A percentile compares a stretch with the other conserved stretches of the same genome.
Conservation (phyloP, 495 filamentous ascomycete genomes). For the Cairneyella variabilis region DNA sequence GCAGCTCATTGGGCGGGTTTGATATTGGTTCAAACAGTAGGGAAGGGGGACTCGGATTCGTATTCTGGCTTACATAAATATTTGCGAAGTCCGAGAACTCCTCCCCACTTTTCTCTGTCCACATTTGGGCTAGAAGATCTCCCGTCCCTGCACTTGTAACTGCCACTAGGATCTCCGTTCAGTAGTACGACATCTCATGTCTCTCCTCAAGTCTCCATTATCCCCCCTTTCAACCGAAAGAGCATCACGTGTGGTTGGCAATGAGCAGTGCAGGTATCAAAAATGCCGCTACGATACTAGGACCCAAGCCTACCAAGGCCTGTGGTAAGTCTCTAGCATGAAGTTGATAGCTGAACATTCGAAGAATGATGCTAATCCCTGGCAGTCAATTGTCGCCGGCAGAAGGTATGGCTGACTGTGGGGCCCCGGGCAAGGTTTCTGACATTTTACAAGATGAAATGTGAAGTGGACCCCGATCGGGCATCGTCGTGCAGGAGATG, state of each 20-base stretch:
- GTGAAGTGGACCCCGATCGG: slow-evolving; percentile 32
- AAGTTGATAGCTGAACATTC: neutral
- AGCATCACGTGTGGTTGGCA: too few relatives aligned
- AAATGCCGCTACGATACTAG: slow-evolving; percentile 1
- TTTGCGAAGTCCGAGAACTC: neutral
- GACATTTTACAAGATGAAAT: slow-evolving; percentile 34
- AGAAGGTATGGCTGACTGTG: slow-evolving; percentile 20
- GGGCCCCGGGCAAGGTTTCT: neutral
- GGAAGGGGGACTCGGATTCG: too few relatives aligned
- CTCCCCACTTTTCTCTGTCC: slow-evolving; percentile 1
- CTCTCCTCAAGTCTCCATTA: neutral
- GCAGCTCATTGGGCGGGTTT: too few relatives aligned
- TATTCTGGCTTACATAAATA: slow-evolving; percentile 1
- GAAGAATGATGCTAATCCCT: slow-evolving; percentile 14
- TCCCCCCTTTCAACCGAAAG: too few relatives aligned
- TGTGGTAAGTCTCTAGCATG: slow-evolving; percentile 30
- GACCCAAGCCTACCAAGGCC: slow-evolving; percentile 35
- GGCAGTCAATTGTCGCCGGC: slow-evolving; percentile 37
- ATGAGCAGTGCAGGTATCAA: slow-evolving; percentile 3
- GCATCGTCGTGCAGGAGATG: slow-evolving; percentile 36
- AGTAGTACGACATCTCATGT: too few relatives aligned
- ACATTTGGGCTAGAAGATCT: neutral
- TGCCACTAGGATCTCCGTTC: too few relatives aligned
- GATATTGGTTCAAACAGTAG: too few relatives aligned
- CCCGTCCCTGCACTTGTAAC: too few relatives aligned